These are phyloP conservation scores for Ceriops zippeliana DNA, from an alignment of 345 rosid genomes.

Conservation along the genomic window DNA sequence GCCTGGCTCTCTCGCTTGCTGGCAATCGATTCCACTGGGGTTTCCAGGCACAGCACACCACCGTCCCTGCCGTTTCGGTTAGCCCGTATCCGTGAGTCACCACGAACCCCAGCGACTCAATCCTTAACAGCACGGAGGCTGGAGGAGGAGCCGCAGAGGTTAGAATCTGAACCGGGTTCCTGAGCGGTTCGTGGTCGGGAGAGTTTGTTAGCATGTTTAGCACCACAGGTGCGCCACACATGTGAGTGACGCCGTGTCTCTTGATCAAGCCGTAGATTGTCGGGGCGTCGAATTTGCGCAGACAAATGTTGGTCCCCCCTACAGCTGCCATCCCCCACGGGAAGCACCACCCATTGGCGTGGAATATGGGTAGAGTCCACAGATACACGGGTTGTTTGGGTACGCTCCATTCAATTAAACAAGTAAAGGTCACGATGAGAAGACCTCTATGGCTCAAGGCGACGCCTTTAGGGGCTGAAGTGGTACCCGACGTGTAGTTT, in stretches of 20 bases:
- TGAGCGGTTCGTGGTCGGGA: constrained; percentile 2
- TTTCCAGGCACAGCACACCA: constrained; percentile 23
- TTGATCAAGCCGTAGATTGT: constrained; percentile 17
- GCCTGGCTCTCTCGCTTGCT: constrained; percentile 11
- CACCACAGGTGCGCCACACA: constrained; percentile 30
- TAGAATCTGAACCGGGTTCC: constrained; percentile 8
- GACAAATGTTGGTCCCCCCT: constrained; percentile 27
- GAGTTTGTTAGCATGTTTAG: constrained; percentile 24
- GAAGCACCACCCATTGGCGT: constrained; percentile 29
- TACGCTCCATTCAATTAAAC: constrained; percentile 19
- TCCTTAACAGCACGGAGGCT: constrained; percentile 5
- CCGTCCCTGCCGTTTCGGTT: constrained; percentile 18
- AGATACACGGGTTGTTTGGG: constrained; percentile 18
- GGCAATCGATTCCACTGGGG: constrained; percentile 18
- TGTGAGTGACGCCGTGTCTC: constrained; percentile 24
- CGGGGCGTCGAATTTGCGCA: constrained; percentile 16
- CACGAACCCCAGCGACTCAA: constrained; percentile 22
- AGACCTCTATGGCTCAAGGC: constrained; percentile 16
- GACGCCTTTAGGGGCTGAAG: constrained; percentile 30
- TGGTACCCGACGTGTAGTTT: constrained; percentile 31
- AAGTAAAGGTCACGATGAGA: constrained; percentile 5
- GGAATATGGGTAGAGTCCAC: constrained; percentile 28
- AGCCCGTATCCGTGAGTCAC: constrained; percentile 31
- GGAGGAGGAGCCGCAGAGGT: constrained; percentile 31
- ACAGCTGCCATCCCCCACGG: constrained; percentile 25